Evolutionary conservation across 2,329 filamentous ascomycete genomes (phyloP), one percentile per base, ranked within the genome.

Genomic region (Pseudonectria foliicola): DNA sequence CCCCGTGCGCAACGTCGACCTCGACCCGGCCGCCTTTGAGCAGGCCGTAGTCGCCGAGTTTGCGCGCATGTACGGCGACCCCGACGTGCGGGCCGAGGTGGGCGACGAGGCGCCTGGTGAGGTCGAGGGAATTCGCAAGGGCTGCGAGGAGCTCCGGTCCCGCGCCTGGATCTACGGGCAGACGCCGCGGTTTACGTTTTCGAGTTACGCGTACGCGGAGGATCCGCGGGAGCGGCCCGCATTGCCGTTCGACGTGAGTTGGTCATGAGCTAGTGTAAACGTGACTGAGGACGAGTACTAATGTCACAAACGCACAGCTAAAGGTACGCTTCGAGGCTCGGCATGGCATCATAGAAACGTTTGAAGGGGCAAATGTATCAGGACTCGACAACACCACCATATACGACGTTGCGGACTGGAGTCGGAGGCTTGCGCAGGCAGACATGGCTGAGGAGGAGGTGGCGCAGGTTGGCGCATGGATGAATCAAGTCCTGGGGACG

Each of bases 131-230:
- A 71, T 93, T 7, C 39, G 37, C n/a, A 45, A 48, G 14, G 59
- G 58, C 2, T 57, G 56, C 24, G 42, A 48, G 5, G 59, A 61
- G 41, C 31, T 49, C 25, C 45, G 79, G 71, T 80, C 79, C 0
- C 60, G 64, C 4, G 74, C 79, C 10, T 95, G 88, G 87, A 82
- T 82, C 38, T 95, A 82, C 60, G 75, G 75, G 3, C 88, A 95
- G 62, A 95, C 89, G 2, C 89, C 89, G 1, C 80, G 81, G 36
- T 95, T 95, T 57, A 77, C 73, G 7, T 79, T 90, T 46, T 77
- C 75, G 4, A 79, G 73, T 4, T 64, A 73, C 56, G 61, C 80
- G 25, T 71, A 70, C 42, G 66, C 77, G 43, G 66, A 77, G 27
- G 68, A 83, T 60, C 64, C 75, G 37, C 63, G 78, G 37, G 60